Evolutionary conservation across 2,329 filamentous ascomycete species (phyloP), one percentile per base, ranked within the genome.

Genomic region (Fusarium tjaetaba): DNA sequence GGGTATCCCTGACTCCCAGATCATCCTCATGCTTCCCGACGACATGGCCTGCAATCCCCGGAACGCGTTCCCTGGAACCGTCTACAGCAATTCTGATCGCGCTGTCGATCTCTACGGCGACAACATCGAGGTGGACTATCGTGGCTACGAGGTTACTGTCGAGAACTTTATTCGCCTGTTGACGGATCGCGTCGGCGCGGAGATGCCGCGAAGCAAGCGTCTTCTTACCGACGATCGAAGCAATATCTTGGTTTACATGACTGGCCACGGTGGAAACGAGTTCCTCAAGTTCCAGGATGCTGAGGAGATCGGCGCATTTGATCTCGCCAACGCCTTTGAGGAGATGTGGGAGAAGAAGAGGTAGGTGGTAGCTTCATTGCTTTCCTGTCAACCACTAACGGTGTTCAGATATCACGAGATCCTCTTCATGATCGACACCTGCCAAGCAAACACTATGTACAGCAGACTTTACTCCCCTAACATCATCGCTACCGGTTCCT

Each of bases 331-430:
- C 82, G 96, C 96, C 0, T 98, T 99, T 81, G 95, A 97, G 83
- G 96, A 99, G 86, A 99, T 99, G 96, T 98, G 95, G 94, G 96
- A 99, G 88, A 99, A 99, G 90, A 97, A 97, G 86, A 92, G 96
- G 86, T 92, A n/a, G 18, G 74, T 51, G 26, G 20, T 20, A 26
- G 39, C 36, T 24, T n/a, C 28, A 45, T 34, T 82, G n/a, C 81
- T 52, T 39, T 43, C 38, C 28, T 26, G 52, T 22, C 16, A 24
- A 15, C n/a, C 51, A 30, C 66, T 75, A 48, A 73, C 41, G 10
- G 32, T 18, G 61, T 36, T 26, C 53, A 93, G 92, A 81, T 99
- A 98, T 83, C 94, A 98, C 82, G 96, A 99, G 84, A 91, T 99
- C 76, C 90, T 99, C 65, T 99, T 99, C 87, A 99, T 99, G 96